Base-by-base conservation (phyloP, 169 alveolate genomes). In the Cryptosporidium viatorum region DNA sequence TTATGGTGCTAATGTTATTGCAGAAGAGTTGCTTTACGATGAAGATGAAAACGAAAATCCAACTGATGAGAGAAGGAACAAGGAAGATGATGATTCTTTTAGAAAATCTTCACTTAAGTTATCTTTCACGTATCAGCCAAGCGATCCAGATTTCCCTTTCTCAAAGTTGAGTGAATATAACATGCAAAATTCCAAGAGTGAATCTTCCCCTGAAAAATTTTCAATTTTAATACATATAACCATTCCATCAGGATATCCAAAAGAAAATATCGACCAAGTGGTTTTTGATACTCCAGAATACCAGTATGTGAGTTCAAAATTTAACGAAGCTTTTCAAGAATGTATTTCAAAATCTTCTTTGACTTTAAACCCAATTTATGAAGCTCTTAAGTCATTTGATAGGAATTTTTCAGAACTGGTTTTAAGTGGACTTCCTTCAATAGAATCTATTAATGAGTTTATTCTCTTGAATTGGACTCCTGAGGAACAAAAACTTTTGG, bases 91-190 rank as follows among this genome's bases (percentile, higher is more conserved):
- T 41, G 86, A 29, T 55, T 80, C 48, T 59, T 45, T 60, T 18
- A 26, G 41, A 18, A 37, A 29, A 8, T 12, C 48, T 8, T 73
- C 70, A 8, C n/a, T 39, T 23, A 21, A 45, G 62, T 62, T 80
- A 18, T 26, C 65, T 12, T 41, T 62, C 26, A n/a, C 18, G 26
- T 80, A 43, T 18, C 43, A 62, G 10, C 87, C 87, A n/a, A 60
- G 60, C 37, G 87, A 80, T 21, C 87, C 87, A 12, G 87, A 80
- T 23, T 80, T 80, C 41, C 87, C 87, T 8, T 41, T 60, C 41
- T 23, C 39, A 23, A 14, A 31, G 37, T 41, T 80, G 48, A 39
- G 37, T 39, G 87, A 73, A n/a, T 73, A 73, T 73, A 35, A 35
- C 18, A 23, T 73, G 21, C 39, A 59, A 26, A 69, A 62, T 7